A percentile compares a stretch with the other conserved stretches of the same genome.
Conservation (phyloP, 2,329 filamentous ascomycete species). For the Alternaria ethzedia region DNA sequence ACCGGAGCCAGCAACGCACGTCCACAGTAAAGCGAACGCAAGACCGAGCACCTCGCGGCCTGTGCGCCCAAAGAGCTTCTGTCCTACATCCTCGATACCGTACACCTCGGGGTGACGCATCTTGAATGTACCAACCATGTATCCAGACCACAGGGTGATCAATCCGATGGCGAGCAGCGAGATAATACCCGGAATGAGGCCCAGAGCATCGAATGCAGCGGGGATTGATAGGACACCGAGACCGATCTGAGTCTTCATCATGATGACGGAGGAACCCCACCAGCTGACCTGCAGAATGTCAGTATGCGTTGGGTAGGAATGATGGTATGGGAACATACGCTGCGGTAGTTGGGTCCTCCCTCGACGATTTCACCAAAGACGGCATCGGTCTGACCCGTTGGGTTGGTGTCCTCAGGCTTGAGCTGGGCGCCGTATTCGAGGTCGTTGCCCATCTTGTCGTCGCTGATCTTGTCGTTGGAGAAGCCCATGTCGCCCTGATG, state of each 20-base stretch:
- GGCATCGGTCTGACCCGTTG: constrained; percentile 20
- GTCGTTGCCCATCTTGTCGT: not conserved
- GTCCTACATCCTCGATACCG: constrained; percentile 63
- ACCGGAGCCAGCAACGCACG: constrained; percentile 74
- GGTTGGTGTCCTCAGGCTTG: constrained; percentile 9
- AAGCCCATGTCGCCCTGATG: constrained; percentile 1
- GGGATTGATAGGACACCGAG: constrained; percentile 60
- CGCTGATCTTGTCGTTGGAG: constrained; percentile 4
- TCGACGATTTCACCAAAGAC: constrained; percentile 59
- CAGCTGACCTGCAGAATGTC: constrained; percentile 29
- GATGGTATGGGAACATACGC: constrained; percentile 17
- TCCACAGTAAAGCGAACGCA: constrained; percentile 43
- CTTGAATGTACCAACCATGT: constrained; percentile 61
- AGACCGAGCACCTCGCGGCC: constrained; percentile 57
- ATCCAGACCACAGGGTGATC: constrained; percentile 59
- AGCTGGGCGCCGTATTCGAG: constrained; percentile 8
- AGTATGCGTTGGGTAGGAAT: constrained; percentile 1
- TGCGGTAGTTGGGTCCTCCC: constrained; percentile 64
- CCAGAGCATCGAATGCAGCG: constrained; percentile 53
- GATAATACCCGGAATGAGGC: constrained; percentile 58
- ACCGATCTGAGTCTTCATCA: constrained; percentile 42
- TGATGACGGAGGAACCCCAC: constrained; percentile 34
- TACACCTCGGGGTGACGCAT: constrained; percentile 62
- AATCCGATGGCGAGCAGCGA: constrained; percentile 48
- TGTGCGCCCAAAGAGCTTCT: constrained; percentile 60